Evolutionary conservation across 164 flowering plant genomes (phyloP).

Genomic region (Warburgia ugandensis): DNA sequence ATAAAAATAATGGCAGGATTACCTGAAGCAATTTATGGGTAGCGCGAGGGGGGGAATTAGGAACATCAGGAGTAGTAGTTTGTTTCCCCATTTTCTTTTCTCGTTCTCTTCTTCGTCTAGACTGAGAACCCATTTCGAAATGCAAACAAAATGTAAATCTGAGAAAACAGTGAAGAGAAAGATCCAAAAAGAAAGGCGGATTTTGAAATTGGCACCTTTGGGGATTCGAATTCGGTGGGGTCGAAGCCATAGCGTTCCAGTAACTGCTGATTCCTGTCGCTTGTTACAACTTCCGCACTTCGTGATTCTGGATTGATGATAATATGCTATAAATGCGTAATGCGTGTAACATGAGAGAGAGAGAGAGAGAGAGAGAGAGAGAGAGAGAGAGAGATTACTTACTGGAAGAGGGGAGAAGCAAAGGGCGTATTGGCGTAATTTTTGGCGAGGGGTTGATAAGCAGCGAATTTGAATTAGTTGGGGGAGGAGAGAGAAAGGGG

Average conservation of each 20-base stretch:
- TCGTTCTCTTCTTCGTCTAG: constrained; percentile 42
- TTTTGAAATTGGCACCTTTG: constrained; percentile 3
- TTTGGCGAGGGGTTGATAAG: too few species aligned
- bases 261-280: constrained; percentile 27
- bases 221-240: constrained; percentile 33
- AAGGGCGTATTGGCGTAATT: too few species aligned
- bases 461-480: too few species aligned
- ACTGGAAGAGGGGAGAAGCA: too few species aligned
- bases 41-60: constrained; percentile 42
- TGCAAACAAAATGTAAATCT: background rate
- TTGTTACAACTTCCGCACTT: too few species aligned
- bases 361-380: too few species aligned
- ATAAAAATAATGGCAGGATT: background rate
- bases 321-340: too few species aligned
- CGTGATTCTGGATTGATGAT: too few species aligned
- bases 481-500: too few species aligned
- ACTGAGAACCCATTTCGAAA: constrained; percentile 19
- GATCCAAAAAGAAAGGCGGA: background rate
- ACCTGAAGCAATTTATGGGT: constrained; percentile 91
- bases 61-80: constrained; percentile 21
- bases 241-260: constrained; percentile 61
- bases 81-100: constrained; percentile 24
- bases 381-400: too few species aligned
- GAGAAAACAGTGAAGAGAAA: background rate
- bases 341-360: too few species aligned